These are phyloP conservation scores for Euphorbia corollata DNA, from an alignment of 441 rosid species.

Conservation along the genomic window DNA sequence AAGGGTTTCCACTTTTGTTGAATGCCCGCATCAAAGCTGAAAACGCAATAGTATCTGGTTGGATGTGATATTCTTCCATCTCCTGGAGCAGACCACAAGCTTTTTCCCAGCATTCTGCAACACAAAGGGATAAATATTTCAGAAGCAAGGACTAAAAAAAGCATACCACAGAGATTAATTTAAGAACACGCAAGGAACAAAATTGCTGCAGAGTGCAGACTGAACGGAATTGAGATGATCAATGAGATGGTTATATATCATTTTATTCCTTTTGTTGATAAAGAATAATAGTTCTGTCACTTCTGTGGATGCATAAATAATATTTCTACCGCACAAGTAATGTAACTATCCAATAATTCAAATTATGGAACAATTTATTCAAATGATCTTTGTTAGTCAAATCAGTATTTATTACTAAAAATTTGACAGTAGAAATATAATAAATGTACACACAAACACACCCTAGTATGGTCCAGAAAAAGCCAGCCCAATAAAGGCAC, in stretches of 20 bases:
- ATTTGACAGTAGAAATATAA: background rate
- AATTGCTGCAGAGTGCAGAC: background rate
- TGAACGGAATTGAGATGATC: background rate
- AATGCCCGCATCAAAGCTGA: constrained; percentile 86
- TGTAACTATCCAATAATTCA: background rate
- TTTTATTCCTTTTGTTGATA: background rate
- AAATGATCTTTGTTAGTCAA: background rate
- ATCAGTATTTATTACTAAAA: background rate
- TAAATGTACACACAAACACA: background rate
- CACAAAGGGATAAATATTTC: constrained; percentile 13
- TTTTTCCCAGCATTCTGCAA: constrained; percentile 63
- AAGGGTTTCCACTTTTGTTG: constrained; percentile 64
- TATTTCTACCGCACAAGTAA: background rate
- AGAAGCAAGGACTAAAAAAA: constrained; percentile 1
- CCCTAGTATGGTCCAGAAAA: background rate
- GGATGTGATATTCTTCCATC: constrained; percentile 55
- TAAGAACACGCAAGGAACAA: background rate
- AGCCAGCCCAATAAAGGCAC: background rate
- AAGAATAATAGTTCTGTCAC: background rate
- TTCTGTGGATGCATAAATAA: background rate
- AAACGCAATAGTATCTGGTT: constrained; percentile 64
- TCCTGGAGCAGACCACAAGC: constrained; percentile 59
- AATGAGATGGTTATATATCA: background rate
- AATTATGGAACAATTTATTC: background rate
- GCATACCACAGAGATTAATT: background rate